A percentile compares a stretch with the other conserved stretches of the same genome.
phyloP scores from a whole-genome alignment of 2,329 filamentous ascomycete genomes.

The Xylaria digitata region DNA sequence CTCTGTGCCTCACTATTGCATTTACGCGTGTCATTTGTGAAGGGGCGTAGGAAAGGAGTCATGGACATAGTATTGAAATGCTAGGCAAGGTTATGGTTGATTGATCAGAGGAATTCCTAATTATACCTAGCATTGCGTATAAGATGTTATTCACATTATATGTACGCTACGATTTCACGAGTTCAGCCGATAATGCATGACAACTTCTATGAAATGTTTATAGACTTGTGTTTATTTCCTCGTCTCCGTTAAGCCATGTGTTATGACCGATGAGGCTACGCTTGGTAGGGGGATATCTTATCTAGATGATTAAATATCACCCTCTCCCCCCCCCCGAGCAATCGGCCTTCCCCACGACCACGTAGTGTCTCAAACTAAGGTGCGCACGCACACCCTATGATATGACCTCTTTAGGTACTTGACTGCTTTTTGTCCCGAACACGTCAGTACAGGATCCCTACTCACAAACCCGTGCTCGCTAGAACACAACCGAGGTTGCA shows the following conservation, averaged over 20 bases:
- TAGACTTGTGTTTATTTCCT: background rate
- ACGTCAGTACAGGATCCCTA: background rate
- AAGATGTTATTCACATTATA: background rate
- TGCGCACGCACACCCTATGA: too few relatives aligned
- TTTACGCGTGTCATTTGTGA: background rate
- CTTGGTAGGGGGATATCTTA: background rate
- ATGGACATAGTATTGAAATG: background rate
- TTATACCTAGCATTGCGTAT: background rate
- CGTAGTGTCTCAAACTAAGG: background rate
- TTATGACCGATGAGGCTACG: background rate
- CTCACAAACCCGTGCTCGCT: background rate
- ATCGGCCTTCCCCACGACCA: background rate
- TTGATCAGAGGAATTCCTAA: background rate
- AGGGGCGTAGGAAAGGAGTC: background rate
- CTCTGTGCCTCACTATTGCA: background rate
- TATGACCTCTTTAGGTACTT: background rate
- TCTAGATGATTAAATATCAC: background rate
- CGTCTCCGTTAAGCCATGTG: background rate
- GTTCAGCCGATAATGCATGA: background rate
- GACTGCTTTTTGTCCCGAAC: background rate
- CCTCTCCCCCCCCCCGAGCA: background rate
- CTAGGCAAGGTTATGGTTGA: background rate
- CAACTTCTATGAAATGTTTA: background rate
- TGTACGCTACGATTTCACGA: constrained; percentile 1
- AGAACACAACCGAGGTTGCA: background rate